A percentile compares a stretch with the other conserved stretches of the same genome.
Evolutionary conservation across 805 yeast genomes (phyloP).

Genomic region (Candida xiaguanensis): DNA sequence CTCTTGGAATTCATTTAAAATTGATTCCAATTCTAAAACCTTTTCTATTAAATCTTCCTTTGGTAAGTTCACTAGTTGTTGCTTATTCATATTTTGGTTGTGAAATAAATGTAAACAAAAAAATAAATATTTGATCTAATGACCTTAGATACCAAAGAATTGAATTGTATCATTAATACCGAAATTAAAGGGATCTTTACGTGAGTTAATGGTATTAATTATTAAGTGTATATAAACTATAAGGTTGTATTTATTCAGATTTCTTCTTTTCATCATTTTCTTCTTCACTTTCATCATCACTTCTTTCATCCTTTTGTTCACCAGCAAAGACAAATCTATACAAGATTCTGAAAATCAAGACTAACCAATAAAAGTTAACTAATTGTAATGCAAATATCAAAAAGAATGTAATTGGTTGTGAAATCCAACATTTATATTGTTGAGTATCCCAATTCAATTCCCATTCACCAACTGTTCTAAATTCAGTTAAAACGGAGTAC

Average conservation of each 20-base stretch:
- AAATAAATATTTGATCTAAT: too few species aligned
- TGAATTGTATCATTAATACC: too few species aligned
- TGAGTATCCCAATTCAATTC: slow-evolving; percentile 80
- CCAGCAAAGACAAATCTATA: slow-evolving; percentile 53
- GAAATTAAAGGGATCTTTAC: too few species aligned
- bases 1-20: slow-evolving; percentile 39
- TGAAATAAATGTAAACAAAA: slow-evolving; percentile 2
- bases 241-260: slow-evolving; percentile 10
- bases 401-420: slow-evolving; percentile 83
- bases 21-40: slow-evolving; percentile 34
- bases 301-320: slow-evolving; percentile 77
- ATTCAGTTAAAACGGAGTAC: slow-evolving; percentile 84
- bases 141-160: too few species aligned
- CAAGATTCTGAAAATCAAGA: slow-evolving; percentile 72
- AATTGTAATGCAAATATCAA: slow-evolving; percentile 78
- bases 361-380: slow-evolving; percentile 86
- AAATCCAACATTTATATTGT: slow-evolving; percentile 94
- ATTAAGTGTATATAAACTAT: background rate
- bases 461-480: slow-evolving; percentile 78
- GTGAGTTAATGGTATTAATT: slow-evolving; percentile 1
- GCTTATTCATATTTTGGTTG: background rate
- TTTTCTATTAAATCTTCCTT: slow-evolving; percentile 9
- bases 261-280: slow-evolving; percentile 21
- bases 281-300: slow-evolving; percentile 73
- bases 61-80: slow-evolving; percentile 4